Conservation (phyloP, 306 rosid species). For the Lotus japonicus region DNA sequence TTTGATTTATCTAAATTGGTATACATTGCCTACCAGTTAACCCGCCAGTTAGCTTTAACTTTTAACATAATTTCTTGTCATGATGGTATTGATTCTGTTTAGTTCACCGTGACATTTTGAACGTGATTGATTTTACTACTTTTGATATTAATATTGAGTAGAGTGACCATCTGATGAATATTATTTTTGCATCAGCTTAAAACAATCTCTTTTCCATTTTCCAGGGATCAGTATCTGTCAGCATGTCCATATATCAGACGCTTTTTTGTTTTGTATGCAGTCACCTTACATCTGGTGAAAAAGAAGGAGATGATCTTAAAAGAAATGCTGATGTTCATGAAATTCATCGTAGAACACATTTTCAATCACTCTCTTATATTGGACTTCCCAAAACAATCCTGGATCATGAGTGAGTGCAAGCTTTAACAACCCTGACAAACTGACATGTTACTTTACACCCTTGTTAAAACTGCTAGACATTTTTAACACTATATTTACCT, state of each 20-base stretch:
- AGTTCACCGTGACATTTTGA: background rate
- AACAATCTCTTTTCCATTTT: conserved; percentile 17
- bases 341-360: conserved; percentile 77
- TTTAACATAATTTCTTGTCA: background rate
- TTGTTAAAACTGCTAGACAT: background rate
- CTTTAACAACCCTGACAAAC: conserved; percentile 7
- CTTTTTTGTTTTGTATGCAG: conserved; percentile 86
- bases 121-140: background rate
- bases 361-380: conserved; percentile 47
- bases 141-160: conserved; percentile 3
- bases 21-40: background rate
- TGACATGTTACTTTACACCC: background rate
- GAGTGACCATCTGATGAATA: background rate
- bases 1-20: background rate
- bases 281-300: conserved; percentile 94
- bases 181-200: conserved; percentile 10
- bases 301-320: conserved; percentile 68
- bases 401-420: conserved; percentile 83
- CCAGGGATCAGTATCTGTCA: conserved; percentile 92
- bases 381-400: conserved; percentile 63
- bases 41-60: background rate
- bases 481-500: conserved; percentile 3
- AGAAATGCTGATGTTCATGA: conserved; percentile 83
- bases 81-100: background rate
- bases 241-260: conserved; percentile 98